These are phyloP conservation scores for Wickerhamiella slavikovae DNA, from an alignment of 805 yeast species.

Conservation along the genomic window DNA sequence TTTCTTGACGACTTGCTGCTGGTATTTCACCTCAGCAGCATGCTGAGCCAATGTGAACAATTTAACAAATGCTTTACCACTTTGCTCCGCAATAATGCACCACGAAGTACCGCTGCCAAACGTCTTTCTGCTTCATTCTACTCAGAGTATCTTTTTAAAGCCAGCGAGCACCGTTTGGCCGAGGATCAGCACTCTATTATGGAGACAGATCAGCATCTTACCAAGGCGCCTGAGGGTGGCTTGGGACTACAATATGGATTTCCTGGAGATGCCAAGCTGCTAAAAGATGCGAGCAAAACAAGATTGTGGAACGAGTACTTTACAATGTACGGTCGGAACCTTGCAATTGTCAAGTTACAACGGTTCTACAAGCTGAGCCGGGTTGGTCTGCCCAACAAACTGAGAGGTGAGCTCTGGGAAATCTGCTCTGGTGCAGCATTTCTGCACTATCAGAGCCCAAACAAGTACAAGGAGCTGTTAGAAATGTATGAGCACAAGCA, in stretches of 20 bases:
- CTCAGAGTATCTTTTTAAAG: constrained; percentile 55
- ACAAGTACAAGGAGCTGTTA: constrained; percentile 37
- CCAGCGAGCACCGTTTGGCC: background rate
- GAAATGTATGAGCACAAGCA: constrained; percentile 38
- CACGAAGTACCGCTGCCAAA: constrained; percentile 33
- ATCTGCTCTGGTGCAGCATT: constrained; percentile 71
- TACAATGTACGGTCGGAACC: constrained; percentile 62
- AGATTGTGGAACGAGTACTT: constrained; percentile 88
- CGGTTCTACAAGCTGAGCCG: constrained; percentile 66
- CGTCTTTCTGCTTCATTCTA: constrained; percentile 50
- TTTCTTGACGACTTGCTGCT: constrained; percentile 46
- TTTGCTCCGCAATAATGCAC: constrained; percentile 39
- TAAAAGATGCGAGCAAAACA: constrained; percentile 67
- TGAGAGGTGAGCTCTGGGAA: constrained; percentile 96
- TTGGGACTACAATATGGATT: constrained; percentile 66
- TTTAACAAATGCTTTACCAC: constrained; percentile 53
- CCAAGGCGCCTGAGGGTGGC: constrained; percentile 57
- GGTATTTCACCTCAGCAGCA: constrained; percentile 55
- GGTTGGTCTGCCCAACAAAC: constrained; percentile 83
- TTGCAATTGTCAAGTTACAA: constrained; percentile 52
- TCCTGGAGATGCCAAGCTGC: constrained; percentile 70
- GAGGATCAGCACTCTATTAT: constrained; percentile 13
- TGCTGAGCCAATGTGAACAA: constrained; percentile 56
- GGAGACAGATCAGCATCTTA: constrained; percentile 43
- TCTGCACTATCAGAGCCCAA: constrained; percentile 38